Percentiles rank a stretch among this genome's conserved stretches.
Evolutionary conservation across 2,329 filamentous ascomycete genomes (phyloP).

Genomic region (Stagonosporopsis chrysanthemi): DNA sequence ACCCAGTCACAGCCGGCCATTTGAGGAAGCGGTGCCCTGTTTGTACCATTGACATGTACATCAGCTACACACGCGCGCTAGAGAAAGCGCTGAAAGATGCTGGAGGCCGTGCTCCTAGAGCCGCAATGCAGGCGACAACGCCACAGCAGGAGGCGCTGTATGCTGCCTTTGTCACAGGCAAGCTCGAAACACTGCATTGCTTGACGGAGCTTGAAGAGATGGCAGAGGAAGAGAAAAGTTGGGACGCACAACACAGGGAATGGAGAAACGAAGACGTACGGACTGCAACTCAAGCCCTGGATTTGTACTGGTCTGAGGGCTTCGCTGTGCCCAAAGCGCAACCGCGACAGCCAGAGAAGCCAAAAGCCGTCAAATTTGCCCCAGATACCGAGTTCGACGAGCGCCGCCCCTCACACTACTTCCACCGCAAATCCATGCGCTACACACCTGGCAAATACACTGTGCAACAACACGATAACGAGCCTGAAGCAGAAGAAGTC

Average conservation of each 20-base stretch:
- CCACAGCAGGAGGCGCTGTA: constrained; percentile 34
- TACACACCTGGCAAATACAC: constrained; percentile 42
- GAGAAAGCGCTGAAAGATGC: constrained; percentile 31
- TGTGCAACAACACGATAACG: constrained; percentile 5
- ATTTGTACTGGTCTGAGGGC: constrained; percentile 36
- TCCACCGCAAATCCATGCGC: constrained; percentile 35
- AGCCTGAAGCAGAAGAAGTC: constrained; percentile 18
- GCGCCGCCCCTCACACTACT: constrained; percentile 35
- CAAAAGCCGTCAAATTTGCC: constrained; percentile 28
- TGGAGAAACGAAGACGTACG: constrained; percentile 22
- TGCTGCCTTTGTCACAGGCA: constrained; percentile 35
- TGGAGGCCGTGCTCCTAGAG: constrained; percentile 31
- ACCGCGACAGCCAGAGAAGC: constrained; percentile 9
- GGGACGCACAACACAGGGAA: constrained; percentile 26
- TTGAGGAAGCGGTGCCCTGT: constrained; percentile 35
- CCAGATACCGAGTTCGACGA: constrained; percentile 32
- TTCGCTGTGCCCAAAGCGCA: constrained; percentile 11
- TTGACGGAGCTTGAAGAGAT: constrained; percentile 31
- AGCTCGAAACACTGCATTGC: constrained; percentile 31
- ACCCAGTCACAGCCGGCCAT: constrained; percentile 26
- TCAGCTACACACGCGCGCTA: constrained; percentile 35
- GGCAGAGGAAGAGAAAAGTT: constrained; percentile 29
- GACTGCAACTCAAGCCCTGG: constrained; percentile 35
- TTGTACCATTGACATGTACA: constrained; percentile 36
- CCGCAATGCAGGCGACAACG: constrained; percentile 26